phyloP scores from a whole-genome alignment of 176 grass and related monocot genomes.

The Panicum miliaceum region DNA sequence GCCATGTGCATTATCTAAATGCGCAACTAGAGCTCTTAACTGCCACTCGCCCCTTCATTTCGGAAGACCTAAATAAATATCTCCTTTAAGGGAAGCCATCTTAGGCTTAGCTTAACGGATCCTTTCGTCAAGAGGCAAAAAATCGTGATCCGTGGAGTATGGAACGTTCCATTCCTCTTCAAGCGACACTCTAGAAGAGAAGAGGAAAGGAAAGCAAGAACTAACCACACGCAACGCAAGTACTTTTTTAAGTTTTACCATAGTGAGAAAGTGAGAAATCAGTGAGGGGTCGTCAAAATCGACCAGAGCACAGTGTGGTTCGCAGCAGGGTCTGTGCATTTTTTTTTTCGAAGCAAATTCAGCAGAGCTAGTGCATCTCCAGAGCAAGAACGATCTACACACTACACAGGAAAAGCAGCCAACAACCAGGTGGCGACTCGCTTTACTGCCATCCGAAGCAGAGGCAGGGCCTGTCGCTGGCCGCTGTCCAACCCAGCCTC shows the following conservation, averaged over 20 bases:
- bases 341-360: no score
- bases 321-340: no score
- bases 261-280: no score
- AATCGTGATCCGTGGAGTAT: background rate
- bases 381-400: background rate
- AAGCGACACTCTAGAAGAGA: background rate
- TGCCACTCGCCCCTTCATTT: background rate
- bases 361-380: no score
- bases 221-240: no score
- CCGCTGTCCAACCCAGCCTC: background rate
- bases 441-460: slow-evolving; percentile 14
- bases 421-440: background rate
- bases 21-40: background rate
- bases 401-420: background rate
- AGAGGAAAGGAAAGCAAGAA: background rate
- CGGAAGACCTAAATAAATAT: background rate
- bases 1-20: slow-evolving; percentile 45
- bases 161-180: no score
- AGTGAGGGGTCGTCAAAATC: no score
- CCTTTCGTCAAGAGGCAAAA: background rate
- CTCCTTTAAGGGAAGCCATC: background rate
- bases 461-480: background rate
- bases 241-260: no score
- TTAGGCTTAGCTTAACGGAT: background rate
- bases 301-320: no score